Evolutionary conservation across 2,329 filamentous ascomycete genomes (phyloP), one percentile per base, ranked within the genome.

Genomic region (Thermomyces lanuginosus): DNA sequence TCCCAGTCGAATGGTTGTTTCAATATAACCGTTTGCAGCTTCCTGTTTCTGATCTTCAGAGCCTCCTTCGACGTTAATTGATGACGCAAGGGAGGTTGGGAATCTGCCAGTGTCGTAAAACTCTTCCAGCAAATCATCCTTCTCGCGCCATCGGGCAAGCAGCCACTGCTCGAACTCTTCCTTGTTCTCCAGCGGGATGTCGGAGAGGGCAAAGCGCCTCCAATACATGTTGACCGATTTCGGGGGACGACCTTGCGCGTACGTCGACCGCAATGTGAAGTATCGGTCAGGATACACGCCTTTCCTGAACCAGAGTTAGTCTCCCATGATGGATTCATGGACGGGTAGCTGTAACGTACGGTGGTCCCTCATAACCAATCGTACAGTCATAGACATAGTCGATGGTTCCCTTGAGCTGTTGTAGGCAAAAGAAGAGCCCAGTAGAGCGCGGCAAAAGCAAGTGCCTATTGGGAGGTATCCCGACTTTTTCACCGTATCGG

Each of bases 141-240:
- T 98, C 48, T 92, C 83, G 26, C 75, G 69, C 89, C 89, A 98
- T 22, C 83, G 69, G 30, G 80, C 73, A 16, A 74, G 67, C 15
- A 95, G 62, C 89, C 89, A 98, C 3, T 63, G 43, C 31, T 91
- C 82, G 43, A 98, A 98, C 5, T 67, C 61, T 21, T 76, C 66
- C 9, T 67, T 64, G 39, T 76, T 69, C 16, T 82, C 66, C 6
- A 92, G 65, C 0, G 86, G 86, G 22, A 98, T 92, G 11, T 82
- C 72, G 12, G 67, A 66, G 8, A 93, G 49, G 17, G 69, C 68
- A 53, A 92, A 93, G 6, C 83, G 73, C 28, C 89, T 72, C 82
- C 86, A 98, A 55, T 92, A 78, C 61, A 95, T 84, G 53, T 93
- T 95, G 43, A 95, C 84, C 1, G 83, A 92, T 49, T 84, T 92